Evolutionary conservation across 768 basidiomycete genomes (phyloP).

Genomic region (Boletus subparvulus): DNA sequence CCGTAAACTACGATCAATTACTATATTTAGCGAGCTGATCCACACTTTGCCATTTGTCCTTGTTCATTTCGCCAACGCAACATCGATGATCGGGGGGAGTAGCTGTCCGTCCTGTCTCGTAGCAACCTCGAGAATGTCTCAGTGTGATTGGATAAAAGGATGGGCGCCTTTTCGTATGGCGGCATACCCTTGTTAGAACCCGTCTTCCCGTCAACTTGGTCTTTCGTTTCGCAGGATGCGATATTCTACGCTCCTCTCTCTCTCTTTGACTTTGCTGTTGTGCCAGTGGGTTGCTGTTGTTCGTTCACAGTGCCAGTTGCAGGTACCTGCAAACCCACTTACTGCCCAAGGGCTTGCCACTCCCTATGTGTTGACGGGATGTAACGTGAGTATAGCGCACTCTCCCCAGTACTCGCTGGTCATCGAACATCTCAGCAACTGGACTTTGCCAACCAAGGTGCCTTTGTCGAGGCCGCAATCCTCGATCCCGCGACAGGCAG

Average conservation of each 20-base stretch:
- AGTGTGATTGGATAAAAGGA: slow-evolving; percentile 11
- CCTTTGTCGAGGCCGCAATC: slow-evolving; percentile 30
- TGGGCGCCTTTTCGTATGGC: slow-evolving; percentile 8
- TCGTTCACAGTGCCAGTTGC: slow-evolving; percentile 24
- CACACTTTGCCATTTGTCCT: too few species aligned
- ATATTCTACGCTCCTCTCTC: neutral
- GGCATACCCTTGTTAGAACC: slow-evolving; percentile 19
- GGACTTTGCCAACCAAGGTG: slow-evolving; percentile 25
- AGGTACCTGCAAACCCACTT: slow-evolving; percentile 22
- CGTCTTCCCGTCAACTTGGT: neutral
- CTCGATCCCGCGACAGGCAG: slow-evolving; percentile 28
- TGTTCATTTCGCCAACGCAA: slow-evolving; percentile 1
- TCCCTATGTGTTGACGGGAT: slow-evolving; percentile 28
- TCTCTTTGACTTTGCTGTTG: slow-evolving; percentile 18
- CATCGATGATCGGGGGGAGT: neutral
- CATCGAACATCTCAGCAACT: slow-evolving; percentile 19
- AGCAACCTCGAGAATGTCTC: slow-evolving; percentile 2
- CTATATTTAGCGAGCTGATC: too few species aligned
- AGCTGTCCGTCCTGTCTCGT: slow-evolving; percentile 1
- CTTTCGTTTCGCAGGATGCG: slow-evolving; percentile 12
- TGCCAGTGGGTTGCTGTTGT: slow-evolving; percentile 4
- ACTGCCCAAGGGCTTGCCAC: slow-evolving; percentile 28
- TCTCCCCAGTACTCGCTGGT: neutral
- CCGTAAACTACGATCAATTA: too few species aligned
- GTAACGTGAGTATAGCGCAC: slow-evolving; percentile 17